phyloP scores from a whole-genome alignment of 1,284 basidiomycete species.

The Meripilus lineatus region DNA sequence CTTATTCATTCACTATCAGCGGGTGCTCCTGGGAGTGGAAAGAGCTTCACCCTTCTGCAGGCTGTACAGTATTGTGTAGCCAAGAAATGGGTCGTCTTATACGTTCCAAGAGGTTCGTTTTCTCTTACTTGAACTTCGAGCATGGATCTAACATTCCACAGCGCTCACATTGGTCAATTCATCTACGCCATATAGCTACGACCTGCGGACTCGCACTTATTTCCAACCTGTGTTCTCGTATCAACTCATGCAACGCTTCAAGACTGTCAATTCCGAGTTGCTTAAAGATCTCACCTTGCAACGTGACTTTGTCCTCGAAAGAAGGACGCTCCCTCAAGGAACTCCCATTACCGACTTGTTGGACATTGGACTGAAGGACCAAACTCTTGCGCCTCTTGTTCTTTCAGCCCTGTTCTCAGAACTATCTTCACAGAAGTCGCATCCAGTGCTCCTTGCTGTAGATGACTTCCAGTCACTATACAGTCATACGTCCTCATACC shows the following conservation, averaged over 20 bases:
- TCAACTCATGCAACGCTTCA: slow-evolving; percentile 55
- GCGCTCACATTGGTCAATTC: slow-evolving; percentile 74
- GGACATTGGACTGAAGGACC: slow-evolving; percentile 51
- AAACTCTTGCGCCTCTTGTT: slow-evolving; percentile 53
- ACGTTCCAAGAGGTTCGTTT: slow-evolving; percentile 73
- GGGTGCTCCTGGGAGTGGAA: slow-evolving; percentile 79
- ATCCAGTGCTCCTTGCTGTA: slow-evolving; percentile 79
- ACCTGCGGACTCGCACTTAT: slow-evolving; percentile 73
- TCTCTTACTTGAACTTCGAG: background rate
- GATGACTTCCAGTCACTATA: slow-evolving; percentile 89
- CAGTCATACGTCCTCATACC: slow-evolving; percentile 59
- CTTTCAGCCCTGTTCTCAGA: slow-evolving; percentile 63
- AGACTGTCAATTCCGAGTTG: slow-evolving; percentile 46
- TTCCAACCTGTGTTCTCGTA: slow-evolving; percentile 67
- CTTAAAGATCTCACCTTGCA: slow-evolving; percentile 37
- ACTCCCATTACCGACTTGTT: slow-evolving; percentile 56
- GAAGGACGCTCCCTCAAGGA: slow-evolving; percentile 43
- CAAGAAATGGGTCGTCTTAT: slow-evolving; percentile 82
- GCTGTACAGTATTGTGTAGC: slow-evolving; percentile 69
- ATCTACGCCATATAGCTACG: slow-evolving; percentile 72
- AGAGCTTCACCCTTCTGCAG: slow-evolving; percentile 81
- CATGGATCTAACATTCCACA: background rate
- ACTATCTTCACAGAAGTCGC: slow-evolving; percentile 63
- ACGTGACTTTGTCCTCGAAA: slow-evolving; percentile 37
- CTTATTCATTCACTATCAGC: slow-evolving; percentile 36